phyloP scores from a whole-genome alignment of 208 protist genomes.

The Crithidia fasciculata region DNA sequence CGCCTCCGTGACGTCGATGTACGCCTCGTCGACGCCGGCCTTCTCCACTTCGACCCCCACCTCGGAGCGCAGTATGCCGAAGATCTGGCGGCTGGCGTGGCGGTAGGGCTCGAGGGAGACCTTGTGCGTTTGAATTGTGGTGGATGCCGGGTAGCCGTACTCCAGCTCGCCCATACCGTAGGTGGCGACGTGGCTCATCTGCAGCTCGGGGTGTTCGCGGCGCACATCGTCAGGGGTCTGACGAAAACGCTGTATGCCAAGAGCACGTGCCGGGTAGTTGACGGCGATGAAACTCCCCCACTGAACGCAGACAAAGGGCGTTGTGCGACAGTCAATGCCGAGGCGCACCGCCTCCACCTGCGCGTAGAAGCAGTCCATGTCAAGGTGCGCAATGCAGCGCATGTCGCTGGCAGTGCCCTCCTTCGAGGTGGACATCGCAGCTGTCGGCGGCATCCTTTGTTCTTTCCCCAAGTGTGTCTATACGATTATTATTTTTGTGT shows the following conservation, averaged over 20 bases:
- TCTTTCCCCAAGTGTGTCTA: slow-evolving; percentile 6
- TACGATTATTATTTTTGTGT: not conserved
- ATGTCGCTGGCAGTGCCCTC: not conserved
- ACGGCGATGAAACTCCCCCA: slow-evolving; percentile 91
- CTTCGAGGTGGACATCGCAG: too few relatives aligned
- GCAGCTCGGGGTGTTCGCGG: slow-evolving; percentile 55
- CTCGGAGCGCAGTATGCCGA: slow-evolving; percentile 65
- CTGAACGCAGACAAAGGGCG: slow-evolving; percentile 75
- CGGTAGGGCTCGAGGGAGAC: slow-evolving; percentile 87
- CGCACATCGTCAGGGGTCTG: slow-evolving; percentile 46
- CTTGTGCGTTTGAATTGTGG: slow-evolving; percentile 63
- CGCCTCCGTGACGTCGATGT: slow-evolving; percentile 83
- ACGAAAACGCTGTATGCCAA: slow-evolving; percentile 73
- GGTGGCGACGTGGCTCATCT: slow-evolving; percentile 56
- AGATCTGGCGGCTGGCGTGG: slow-evolving; percentile 74
- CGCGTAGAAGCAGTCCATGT: slow-evolving; percentile 95
- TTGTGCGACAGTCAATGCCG: slow-evolving; percentile 74
- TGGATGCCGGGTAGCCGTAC: slow-evolving; percentile 56
- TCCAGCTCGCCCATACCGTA: slow-evolving; percentile 62
- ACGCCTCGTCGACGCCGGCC: slow-evolving; percentile 88
- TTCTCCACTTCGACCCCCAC: slow-evolving; percentile 65
- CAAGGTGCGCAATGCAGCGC: slow-evolving; percentile 83
- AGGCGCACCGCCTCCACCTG: slow-evolving; percentile 91
- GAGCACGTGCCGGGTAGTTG: slow-evolving; percentile 86
- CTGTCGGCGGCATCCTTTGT: slow-evolving; percentile 13